Conservation (phyloP, 805 yeast genomes). For the Hanseniaspora clermontiae region DNA sequence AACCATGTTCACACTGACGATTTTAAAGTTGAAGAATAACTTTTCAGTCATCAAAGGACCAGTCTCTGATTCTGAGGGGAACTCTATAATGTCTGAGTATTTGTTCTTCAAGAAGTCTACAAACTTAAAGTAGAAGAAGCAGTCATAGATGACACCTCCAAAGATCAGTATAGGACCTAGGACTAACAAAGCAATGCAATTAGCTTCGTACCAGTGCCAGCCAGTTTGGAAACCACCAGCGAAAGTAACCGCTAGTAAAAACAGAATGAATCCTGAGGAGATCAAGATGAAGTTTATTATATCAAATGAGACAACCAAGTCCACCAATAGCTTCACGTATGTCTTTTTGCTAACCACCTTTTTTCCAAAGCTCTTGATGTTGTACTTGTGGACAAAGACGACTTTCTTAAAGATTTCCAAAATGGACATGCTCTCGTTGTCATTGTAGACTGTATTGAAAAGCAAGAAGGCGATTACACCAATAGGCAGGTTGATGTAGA, state of each 20-base stretch:
- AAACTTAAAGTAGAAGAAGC: slow-evolving; percentile 3
- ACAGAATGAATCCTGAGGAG: slow-evolving; percentile 19
- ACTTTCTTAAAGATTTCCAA: not conserved
- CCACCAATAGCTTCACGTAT: slow-evolving; percentile 1
- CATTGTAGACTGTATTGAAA: slow-evolving; percentile 10
- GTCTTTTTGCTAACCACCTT: not conserved
- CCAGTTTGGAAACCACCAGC: slow-evolving; percentile 7
- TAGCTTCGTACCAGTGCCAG: slow-evolving; percentile 9
- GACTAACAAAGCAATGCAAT: not conserved
- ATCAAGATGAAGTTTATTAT: slow-evolving; percentile 20
- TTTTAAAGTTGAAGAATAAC: slow-evolving; percentile 15
- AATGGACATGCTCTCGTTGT: slow-evolving; percentile 3
- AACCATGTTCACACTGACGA: slow-evolving; percentile 18
- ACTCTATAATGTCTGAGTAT: not conserved
- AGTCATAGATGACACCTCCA: slow-evolving; percentile 3
- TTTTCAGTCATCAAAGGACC: slow-evolving; percentile 19
- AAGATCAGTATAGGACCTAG: not conserved
- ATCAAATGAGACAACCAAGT: slow-evolving; percentile 18
- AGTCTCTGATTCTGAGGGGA: not conserved
- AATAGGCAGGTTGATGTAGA: slow-evolving; percentile 54
- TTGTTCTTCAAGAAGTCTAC: slow-evolving; percentile 4
- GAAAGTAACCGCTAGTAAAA: slow-evolving; percentile 21
- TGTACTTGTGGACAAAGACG: not conserved
- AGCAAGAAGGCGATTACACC: slow-evolving; percentile 35
- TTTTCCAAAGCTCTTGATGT: not conserved